Percentiles rank a stretch among this genome's conserved stretches.
phyloP scores from a whole-genome alignment of 495 filamentous ascomycete genomes.

The Aspergillus heteromorphus region DNA sequence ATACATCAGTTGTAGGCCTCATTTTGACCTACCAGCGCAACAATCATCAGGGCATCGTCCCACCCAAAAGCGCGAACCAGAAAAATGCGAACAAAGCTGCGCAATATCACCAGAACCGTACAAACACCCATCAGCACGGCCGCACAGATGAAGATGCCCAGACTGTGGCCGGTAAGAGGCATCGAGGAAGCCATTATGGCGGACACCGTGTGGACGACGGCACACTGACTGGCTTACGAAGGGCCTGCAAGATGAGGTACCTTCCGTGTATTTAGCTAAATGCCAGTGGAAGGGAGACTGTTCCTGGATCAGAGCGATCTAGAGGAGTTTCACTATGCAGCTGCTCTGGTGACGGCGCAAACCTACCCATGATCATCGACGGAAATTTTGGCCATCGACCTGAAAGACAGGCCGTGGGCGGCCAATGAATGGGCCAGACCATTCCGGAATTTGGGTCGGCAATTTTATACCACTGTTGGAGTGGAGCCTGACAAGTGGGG shows the following conservation, averaged over 20 bases:
- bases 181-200: background rate
- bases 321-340: background rate
- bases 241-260: background rate
- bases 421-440: background rate
- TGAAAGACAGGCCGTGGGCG: background rate
- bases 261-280: background rate
- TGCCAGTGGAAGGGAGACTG: background rate
- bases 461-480: background rate
- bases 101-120: conserved; percentile 14
- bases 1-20: background rate
- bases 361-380: background rate
- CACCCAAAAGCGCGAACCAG: conserved; percentile 23
- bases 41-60: conserved; percentile 26
- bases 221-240: background rate
- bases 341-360: background rate
- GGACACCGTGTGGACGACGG: background rate
- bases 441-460: no score
- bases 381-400: background rate
- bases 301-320: background rate
- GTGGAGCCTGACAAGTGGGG: background rate
- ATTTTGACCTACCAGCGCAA: conserved; percentile 15
- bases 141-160: conserved; percentile 16
- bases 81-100: conserved; percentile 22
- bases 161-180: conserved; percentile 6
- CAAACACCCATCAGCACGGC: conserved; percentile 17